Percentiles rank a stretch among this genome's conserved stretches.
These are phyloP conservation scores for Asterionellopsis glacialis DNA, from an alignment of 108 stramenopile species.

Conservation along the genomic window DNA sequence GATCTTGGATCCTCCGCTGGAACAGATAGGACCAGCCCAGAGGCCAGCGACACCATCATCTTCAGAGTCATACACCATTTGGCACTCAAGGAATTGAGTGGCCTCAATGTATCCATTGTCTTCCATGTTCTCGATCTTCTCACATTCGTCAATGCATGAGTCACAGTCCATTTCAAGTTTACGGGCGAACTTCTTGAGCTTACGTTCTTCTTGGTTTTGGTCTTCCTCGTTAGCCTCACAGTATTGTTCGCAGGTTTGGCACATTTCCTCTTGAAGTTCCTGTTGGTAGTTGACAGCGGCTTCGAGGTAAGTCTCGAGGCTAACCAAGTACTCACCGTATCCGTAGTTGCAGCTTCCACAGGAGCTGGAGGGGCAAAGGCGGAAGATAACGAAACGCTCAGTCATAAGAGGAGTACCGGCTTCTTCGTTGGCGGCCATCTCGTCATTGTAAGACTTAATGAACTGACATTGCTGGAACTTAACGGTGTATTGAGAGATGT, in stretches of 20 bases:
- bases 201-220: conserved; percentile 14
- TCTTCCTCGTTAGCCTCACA: conserved; percentile 19
- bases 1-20: conserved; percentile 66
- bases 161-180: conserved; percentile 43
- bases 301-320: conserved; percentile 72
- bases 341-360: conserved; percentile 69
- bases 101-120: conserved; percentile 84
- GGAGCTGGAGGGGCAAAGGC: conserved; percentile 64
- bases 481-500: conserved; percentile 70
- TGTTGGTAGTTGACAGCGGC: conserved; percentile 63
- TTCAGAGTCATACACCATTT: conserved; percentile 52
- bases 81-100: conserved; percentile 69
- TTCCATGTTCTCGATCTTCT: conserved; percentile 91
- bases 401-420: conserved; percentile 56
- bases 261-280: conserved; percentile 64
- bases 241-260: conserved; percentile 65
- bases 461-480: conserved; percentile 87
- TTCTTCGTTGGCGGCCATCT: conserved; percentile 50
- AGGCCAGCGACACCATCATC: conserved; percentile 51
- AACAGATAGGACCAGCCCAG: conserved; percentile 75
- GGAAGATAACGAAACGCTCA: conserved; percentile 82
- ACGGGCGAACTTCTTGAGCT: conserved; percentile 17
- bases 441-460: conserved; percentile 68
- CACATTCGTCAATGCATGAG: conserved; percentile 70
- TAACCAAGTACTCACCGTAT: conserved; percentile 85